phyloP scores from a whole-genome alignment of 768 basidiomycete species.

The Kwoniella sp. region DNA sequence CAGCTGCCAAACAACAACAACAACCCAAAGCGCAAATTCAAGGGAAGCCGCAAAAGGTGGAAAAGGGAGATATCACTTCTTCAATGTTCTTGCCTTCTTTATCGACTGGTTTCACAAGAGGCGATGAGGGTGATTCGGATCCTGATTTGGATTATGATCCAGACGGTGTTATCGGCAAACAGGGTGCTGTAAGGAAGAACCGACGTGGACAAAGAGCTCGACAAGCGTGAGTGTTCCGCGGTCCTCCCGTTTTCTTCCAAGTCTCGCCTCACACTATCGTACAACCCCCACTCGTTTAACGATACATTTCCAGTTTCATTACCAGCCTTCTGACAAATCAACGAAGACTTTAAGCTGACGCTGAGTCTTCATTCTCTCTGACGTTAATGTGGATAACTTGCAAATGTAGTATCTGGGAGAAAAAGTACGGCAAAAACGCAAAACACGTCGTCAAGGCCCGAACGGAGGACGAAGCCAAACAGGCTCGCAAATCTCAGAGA shows the following conservation, averaged over 20 bases:
- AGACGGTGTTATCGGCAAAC: slow-evolving; percentile 59
- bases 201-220: slow-evolving; percentile 91
- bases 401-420: slow-evolving; percentile 85
- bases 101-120: slow-evolving; percentile 78
- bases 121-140: slow-evolving; percentile 77
- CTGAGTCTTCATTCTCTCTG: too few species aligned
- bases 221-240: slow-evolving; percentile 73
- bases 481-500: slow-evolving; percentile 14
- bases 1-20: neutral
- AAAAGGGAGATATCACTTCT: slow-evolving; percentile 57
- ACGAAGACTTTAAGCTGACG: too few species aligned
- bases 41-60: slow-evolving; percentile 12
- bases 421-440: slow-evolving; percentile 86
- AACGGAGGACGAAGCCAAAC: slow-evolving; percentile 39
- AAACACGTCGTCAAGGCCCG: slow-evolving; percentile 79
- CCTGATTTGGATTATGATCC: slow-evolving; percentile 64
- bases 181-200: slow-evolving; percentile 69
- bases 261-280: too few species aligned
- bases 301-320: too few species aligned
- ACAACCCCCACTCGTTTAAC: too few species aligned
- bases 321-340: too few species aligned
- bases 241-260: neutral
- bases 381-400: too few species aligned
- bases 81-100: slow-evolving; percentile 83
- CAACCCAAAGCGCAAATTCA: neutral